Percentiles rank a stretch among this genome's conserved stretches.
phyloP scores from a whole-genome alignment of 2,329 filamentous ascomycete genomes.

The Raffaelea arxii region DNA sequence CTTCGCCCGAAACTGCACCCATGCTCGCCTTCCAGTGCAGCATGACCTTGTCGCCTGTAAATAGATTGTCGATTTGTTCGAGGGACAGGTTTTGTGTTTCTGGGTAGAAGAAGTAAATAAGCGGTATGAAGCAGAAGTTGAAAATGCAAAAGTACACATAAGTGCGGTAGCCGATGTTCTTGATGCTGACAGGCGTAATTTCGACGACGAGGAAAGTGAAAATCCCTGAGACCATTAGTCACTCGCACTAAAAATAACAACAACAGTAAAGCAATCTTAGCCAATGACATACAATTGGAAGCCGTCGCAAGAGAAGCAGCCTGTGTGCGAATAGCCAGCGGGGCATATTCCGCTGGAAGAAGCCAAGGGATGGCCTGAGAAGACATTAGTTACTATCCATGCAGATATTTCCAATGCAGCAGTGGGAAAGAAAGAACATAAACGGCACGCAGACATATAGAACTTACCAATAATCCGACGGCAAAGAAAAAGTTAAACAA shows the following conservation, averaged over 20 bases:
- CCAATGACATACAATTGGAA: slow-evolving; percentile 1
- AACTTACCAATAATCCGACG: slow-evolving; percentile 19
- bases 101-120: slow-evolving; percentile 38
- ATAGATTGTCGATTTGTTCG: slow-evolving; percentile 35
- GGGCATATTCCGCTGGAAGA: slow-evolving; percentile 25
- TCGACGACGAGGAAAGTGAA: slow-evolving; percentile 24
- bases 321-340: slow-evolving; percentile 11
- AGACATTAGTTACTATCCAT: background rate
- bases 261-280: background rate
- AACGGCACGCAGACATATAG: background rate
- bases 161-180: slow-evolving; percentile 39
- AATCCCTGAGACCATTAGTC: slow-evolving; percentile 1
- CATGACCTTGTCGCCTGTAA: slow-evolving; percentile 4
- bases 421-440: background rate
- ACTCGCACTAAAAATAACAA: background rate
- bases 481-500: slow-evolving; percentile 16
- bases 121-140: slow-evolving; percentile 33
- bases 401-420: too few relatives aligned
- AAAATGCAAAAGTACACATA: slow-evolving; percentile 43
- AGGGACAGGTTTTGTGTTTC: slow-evolving; percentile 24
- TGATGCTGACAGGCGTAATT: slow-evolving; percentile 25
- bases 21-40: slow-evolving; percentile 5
- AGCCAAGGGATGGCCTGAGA: slow-evolving; percentile 26
- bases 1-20: background rate
- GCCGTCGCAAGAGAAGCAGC: slow-evolving; percentile 4